These are phyloP conservation scores for Pseudocercospora fijiensis DNA, from an alignment of 2,329 filamentous ascomycete species.

Conservation along the genomic window DNA sequence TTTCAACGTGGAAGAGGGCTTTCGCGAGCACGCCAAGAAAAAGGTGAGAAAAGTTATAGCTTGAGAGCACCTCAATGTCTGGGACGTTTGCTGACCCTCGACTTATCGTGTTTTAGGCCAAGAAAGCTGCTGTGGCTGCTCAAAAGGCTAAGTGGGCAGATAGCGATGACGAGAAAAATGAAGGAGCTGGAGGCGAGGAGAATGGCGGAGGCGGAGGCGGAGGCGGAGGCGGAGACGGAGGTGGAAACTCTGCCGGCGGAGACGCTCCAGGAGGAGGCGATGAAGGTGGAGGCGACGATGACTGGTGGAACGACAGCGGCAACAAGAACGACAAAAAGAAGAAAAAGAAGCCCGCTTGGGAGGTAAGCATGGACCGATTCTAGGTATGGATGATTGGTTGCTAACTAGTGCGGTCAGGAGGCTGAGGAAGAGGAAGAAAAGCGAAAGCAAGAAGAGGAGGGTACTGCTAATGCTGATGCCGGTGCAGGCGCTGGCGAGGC, in stretches of 20 bases:
- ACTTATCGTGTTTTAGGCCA: no score
- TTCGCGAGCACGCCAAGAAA: slow-evolving; percentile 56
- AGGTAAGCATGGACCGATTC: slow-evolving; percentile 22
- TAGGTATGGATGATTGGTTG: background rate
- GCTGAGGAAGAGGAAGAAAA: slow-evolving; percentile 39
- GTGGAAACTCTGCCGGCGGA: slow-evolving; percentile 27
- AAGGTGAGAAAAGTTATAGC: no score
- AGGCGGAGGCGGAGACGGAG: slow-evolving; percentile 36
- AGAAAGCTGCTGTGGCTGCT: slow-evolving; percentile 42
- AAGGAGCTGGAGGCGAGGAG: slow-evolving; percentile 30
- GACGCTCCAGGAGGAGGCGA: slow-evolving; percentile 32
- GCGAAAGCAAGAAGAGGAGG: slow-evolving; percentile 41
- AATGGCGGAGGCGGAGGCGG: slow-evolving; percentile 34
- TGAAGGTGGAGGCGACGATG: slow-evolving; percentile 40
- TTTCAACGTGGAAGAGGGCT: slow-evolving; percentile 54
- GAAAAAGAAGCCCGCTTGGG: slow-evolving; percentile 39
- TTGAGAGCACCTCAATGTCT: no score
- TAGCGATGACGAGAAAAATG: slow-evolving; percentile 48
- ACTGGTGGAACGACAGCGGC: slow-evolving; percentile 35
- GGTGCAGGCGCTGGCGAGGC: slow-evolving; percentile 31
- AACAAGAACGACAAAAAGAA: slow-evolving; percentile 46
- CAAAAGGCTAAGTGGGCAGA: slow-evolving; percentile 45
- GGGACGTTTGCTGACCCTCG: no score
- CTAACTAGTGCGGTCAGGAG: slow-evolving; percentile 30
- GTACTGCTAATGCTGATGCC: slow-evolving; percentile 35